These are phyloP conservation scores for Crithidia sp. DNA, from an alignment of 208 protist species.

Conservation along the genomic window DNA sequence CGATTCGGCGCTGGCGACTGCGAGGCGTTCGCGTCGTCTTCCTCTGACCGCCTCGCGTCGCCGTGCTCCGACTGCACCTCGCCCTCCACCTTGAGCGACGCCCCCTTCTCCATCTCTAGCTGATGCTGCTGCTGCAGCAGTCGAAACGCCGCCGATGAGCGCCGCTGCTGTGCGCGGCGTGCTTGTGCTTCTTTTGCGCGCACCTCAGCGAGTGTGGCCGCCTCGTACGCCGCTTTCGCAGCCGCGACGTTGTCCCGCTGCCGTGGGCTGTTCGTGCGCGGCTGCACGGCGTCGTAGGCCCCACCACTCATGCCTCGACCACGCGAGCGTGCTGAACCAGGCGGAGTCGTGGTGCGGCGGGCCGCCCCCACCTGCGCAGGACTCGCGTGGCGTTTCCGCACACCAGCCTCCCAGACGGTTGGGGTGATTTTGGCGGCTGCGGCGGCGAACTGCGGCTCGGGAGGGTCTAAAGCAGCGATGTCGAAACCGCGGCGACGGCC, in stretches of 20 bases:
- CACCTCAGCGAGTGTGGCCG: constrained; percentile 11
- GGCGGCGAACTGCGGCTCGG: constrained; percentile 8
- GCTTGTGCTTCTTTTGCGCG: not conserved
- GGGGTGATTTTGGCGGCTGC: constrained; percentile 1
- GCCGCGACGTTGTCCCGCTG: not conserved
- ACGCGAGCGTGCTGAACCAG: not conserved
- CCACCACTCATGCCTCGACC: not conserved
- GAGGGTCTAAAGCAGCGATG: constrained; percentile 14
- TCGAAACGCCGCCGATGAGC: not conserved
- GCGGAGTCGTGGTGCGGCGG: not conserved
- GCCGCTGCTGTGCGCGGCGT: not conserved
- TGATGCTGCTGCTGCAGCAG: not conserved
- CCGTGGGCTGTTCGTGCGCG: constrained; percentile 4
- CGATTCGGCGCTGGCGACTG: constrained; percentile 7
- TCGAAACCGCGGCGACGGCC: constrained; percentile 8
- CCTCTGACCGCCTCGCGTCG: not conserved
- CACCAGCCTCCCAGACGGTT: not conserved
- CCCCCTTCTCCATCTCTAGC: not conserved
- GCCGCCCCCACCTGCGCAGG: constrained; percentile 11
- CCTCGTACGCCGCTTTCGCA: constrained; percentile 19
- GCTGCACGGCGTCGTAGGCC: not conserved
- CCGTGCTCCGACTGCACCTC: not conserved
- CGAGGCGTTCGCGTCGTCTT: not conserved
- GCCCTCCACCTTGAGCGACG: constrained; percentile 4
- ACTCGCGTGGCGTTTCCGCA: constrained; percentile 6